Evolutionary conservation across 495 filamentous ascomycete genomes (phyloP), one percentile per base, ranked within the genome.

Genomic region (Aspergillus sclerotioniger): DNA sequence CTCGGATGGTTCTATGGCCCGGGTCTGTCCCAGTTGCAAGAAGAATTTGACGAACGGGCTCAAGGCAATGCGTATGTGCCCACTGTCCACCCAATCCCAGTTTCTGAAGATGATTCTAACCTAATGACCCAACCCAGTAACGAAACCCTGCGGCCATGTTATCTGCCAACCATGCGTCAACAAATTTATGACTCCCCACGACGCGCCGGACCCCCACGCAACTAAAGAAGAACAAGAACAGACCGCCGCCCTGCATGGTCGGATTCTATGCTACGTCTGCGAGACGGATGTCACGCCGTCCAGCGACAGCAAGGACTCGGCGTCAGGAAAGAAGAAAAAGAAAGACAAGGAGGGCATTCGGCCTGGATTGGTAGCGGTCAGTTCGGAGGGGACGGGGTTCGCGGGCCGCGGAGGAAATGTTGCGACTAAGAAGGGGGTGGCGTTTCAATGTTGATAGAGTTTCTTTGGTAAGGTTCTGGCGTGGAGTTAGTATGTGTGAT

Each of bases 91-190:
- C 21, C 33, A 15, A 6, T 29, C 5, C 8, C 6, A 20, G 15
- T 51, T 10, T 7, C 20, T 13, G 13, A 37, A 43, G 43, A 57
- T n/a, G 12, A 25, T 51, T 25, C 25, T 25, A 25, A 25, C 25
- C 25, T 5, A 5, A 5, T 25, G 5, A 25, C 25, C 20, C 15
- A 20, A 32, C 28, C 43, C 19, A 80, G 81, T 98, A 10, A 89
- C 91, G 2, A 94, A 92, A 71, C 92, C 92, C 0, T 98, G 94
- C 67, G 94, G 94, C 0, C 94, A 98, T 64, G 91, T 98, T 3
- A 77, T 97, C 7, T 98, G 94, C 73, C 87, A 89, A 59, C 90
- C 85, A 16, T 98, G 94, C 66, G 89, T 91, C 3, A 82, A 84
- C 44, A 90, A 94, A 65, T 96, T 98, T 71, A 90, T 98, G 84